Evolutionary conservation across 2,329 filamentous ascomycete genomes (phyloP), one percentile per base, ranked within the genome.

Genomic region (Trichoderma sp.): DNA sequence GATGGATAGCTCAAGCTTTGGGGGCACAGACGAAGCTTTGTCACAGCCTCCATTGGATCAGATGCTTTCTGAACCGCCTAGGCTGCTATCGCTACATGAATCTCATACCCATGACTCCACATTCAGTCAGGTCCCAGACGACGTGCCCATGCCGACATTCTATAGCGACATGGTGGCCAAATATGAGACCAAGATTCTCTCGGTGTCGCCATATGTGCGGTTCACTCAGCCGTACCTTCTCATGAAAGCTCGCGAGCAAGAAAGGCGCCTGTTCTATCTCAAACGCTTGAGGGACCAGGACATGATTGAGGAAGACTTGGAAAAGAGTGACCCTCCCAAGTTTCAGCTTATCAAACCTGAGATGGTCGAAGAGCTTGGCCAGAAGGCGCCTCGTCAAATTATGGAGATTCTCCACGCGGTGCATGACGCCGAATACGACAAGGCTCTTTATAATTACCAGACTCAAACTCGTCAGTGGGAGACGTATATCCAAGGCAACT

Each of bases 391-490:
- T 0, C 90, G 90, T 58, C 94, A 97, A 78, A 93, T 98, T 36
- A 94, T 95, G 83, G 95, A 98, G 76, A 94, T 98, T 63, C 84
- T 99, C 7, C 94, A 96, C 79, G 96, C 96, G 26, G 95, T 98
- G 13, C 95, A 98, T 80, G 94, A 98, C 79, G 95, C 95, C 2
- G 96, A 99, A 80, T 98, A 98, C 76, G 95, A 99, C 79, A 97
- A 96, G 81, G 95, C 95, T 1, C 83, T 97, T 39, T 93, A 98
- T 81, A 94, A 95, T 76, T 99, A 98, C 79, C 90, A 94, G 79
- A 98, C 94, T 0, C 95, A 98, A 79, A 97, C 94, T 71, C 90
- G 93, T 34, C 95, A 98, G 76, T 99, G 96, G 96, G 96, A 99
- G 79, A 93, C 93, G 32, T 97, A 97, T 77, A 91, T 98, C 26